phyloP scores from a whole-genome alignment of 176 grass and related monocot species.

The Saccharum spontaneum region DNA sequence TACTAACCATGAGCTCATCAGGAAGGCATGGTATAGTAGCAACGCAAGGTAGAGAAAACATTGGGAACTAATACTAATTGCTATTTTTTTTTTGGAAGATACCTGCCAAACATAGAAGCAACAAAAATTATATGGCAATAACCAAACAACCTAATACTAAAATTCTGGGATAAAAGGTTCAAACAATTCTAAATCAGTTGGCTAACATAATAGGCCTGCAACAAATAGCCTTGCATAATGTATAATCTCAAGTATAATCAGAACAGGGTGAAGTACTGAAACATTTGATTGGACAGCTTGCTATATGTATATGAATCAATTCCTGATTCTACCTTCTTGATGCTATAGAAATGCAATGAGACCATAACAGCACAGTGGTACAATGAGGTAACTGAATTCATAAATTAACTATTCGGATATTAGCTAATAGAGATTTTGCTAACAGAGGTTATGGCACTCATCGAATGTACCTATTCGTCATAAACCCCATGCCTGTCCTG shows the following conservation, averaged over 20 bases:
- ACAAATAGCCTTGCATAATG: no score
- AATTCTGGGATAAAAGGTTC: no score
- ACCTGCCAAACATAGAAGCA: no score
- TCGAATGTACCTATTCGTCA: constrained; percentile 66
- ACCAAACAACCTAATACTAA: no score
- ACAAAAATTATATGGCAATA: no score
- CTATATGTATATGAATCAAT: constrained; percentile 5
- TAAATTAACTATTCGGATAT: constrained; percentile 2
- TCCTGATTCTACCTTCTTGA: constrained; percentile 7
- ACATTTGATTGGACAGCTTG: not conserved
- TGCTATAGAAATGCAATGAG: not conserved
- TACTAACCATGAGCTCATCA: no score
- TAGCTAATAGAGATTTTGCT: not conserved
- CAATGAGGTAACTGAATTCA: not conserved
- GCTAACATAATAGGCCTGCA: no score
- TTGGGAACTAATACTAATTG: no score
- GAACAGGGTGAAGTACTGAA: not conserved
- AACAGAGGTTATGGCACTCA: not conserved
- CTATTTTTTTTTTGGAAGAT: no score
- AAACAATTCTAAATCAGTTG: no score
- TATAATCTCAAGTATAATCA: not conserved
- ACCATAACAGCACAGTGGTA: not conserved
- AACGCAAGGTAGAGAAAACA: no score
- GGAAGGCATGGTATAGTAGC: no score
- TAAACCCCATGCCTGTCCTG: constrained; percentile 91